phyloP scores from a whole-genome alignment of 495 filamentous ascomycete species.

The Aspergillus olivimuriae region DNA sequence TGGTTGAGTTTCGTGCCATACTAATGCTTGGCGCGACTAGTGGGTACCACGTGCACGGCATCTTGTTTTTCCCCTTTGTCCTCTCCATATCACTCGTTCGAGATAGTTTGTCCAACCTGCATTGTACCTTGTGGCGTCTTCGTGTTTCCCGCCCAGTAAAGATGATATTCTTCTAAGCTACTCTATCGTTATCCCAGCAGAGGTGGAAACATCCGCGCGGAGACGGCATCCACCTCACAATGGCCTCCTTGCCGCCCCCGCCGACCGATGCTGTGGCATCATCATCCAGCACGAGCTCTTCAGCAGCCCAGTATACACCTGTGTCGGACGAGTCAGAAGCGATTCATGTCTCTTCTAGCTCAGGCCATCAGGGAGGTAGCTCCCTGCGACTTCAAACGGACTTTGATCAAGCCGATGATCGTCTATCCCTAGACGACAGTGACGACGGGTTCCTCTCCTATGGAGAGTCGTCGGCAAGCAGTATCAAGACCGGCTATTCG shows the following conservation, averaged over 20 bases:
- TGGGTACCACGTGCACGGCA: too few species aligned
- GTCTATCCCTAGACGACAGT: constrained; percentile 4
- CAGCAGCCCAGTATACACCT: constrained; percentile 30
- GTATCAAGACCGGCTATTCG: constrained; percentile 8
- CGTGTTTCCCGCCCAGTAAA: too few species aligned
- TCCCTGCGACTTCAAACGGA: constrained; percentile 32
- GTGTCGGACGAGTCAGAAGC: constrained; percentile 30
- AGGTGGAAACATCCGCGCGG: not conserved
- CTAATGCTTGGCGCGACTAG: too few species aligned
- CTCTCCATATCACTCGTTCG: too few species aligned
- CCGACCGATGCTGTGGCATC: constrained; percentile 22
- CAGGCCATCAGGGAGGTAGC: constrained; percentile 15
- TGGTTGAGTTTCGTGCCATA: not conserved
- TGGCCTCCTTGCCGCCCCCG: constrained; percentile 21
- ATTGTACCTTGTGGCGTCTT: too few species aligned
- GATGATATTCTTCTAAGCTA: too few species aligned
- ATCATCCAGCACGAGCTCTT: constrained; percentile 21
- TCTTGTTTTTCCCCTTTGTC: too few species aligned
- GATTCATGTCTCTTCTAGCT: constrained; percentile 15
- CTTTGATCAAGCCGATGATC: constrained; percentile 16
- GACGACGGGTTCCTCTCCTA: constrained; percentile 29
- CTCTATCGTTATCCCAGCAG: too few species aligned
- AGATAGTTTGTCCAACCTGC: too few species aligned
- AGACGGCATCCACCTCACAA: constrained; percentile 5
- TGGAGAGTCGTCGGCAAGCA: constrained; percentile 22